These are phyloP conservation scores for Solanum tarapatanum DNA, from an alignment of 257 asterid species.

Conservation along the genomic window DNA sequence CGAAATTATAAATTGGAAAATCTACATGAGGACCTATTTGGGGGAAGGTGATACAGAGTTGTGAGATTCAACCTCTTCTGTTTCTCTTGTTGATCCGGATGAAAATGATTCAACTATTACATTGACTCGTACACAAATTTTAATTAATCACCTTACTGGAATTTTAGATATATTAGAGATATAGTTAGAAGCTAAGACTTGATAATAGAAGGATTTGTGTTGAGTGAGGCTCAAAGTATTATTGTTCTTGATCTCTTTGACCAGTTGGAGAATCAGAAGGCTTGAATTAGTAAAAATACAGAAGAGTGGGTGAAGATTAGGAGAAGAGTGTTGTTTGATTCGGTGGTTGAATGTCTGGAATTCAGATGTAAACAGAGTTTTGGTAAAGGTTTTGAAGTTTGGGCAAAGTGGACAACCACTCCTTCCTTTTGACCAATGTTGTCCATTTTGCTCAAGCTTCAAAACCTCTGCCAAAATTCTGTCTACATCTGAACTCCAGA, in stretches of 20 bases:
- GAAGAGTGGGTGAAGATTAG: slow-evolving; percentile 34
- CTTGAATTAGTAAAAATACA: slow-evolving; percentile 15
- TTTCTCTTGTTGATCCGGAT: slow-evolving; percentile 26
- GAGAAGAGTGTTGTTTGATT: slow-evolving; percentile 57
- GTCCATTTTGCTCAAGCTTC: slow-evolving; percentile 46
- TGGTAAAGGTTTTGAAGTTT: slow-evolving; percentile 29
- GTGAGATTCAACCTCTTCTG: slow-evolving; percentile 66
- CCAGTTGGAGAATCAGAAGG: slow-evolving; percentile 41
- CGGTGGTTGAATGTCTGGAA: slow-evolving; percentile 53
- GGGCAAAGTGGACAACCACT: slow-evolving; percentile 39
- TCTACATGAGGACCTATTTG: slow-evolving; percentile 17
- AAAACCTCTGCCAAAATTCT: slow-evolving; percentile 12
- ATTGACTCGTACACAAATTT: slow-evolving; percentile 11
- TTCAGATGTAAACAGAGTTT: slow-evolving; percentile 21
- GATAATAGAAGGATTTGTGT: slow-evolving; percentile 41
- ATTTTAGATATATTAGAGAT: slow-evolving; percentile 37
- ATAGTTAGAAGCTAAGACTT: slow-evolving; percentile 29
- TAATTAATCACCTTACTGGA: slow-evolving; percentile 44
- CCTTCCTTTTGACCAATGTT: neutral
- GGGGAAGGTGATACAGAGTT: slow-evolving; percentile 47
- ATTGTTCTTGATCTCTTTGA: slow-evolving; percentile 41
- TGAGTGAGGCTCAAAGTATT: slow-evolving; percentile 44
- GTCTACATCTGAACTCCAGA: slow-evolving; percentile 27
- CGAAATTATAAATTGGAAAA: slow-evolving; percentile 38
- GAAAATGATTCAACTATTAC: slow-evolving; percentile 26